Evolutionary conservation across 2,329 filamentous ascomycete species (phyloP), one percentile per base, ranked within the genome.

Genomic region (Fusarium sp.): DNA sequence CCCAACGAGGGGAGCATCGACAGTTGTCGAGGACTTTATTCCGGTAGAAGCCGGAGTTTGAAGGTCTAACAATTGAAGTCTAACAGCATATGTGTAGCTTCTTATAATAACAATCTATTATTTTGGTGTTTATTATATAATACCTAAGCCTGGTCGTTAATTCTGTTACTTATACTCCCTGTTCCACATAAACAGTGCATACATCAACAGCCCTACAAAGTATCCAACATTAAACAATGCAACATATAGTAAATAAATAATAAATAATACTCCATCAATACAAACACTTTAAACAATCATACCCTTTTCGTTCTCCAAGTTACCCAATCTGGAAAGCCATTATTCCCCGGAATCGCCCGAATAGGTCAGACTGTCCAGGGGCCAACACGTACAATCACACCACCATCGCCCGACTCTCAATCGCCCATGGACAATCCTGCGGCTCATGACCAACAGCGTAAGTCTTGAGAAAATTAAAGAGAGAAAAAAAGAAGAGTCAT

Each of bases 331-430:
- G 30, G 45, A 30, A 45, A 54, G 36, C 48, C 40, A 48, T 58
- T 39, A 28, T 54, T 53, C 67, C 62, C 67, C 67, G 67, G 67
- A 56, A 65, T 69, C 67, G 50, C 48, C 67, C 67, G 67, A 67
- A 69, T 69, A 69, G 62, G 54, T 67, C 67, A 69, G 67, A 57
- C 48, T 55, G 62, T 11, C 66, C 58, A 65, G 67, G 67, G 44
- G 36, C 54, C 54, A 56, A 23, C 62, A 62, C 44, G 46, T 40
- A 39, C 54, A 48, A 70, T 70, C 67, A 62, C 53, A 70, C 67
- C 67, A 70, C 67, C 49, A 68, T 70, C 67, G 67, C 68, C 67
- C 47, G 67, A 70, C 67, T 53, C 26, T 48, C 32, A 48, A 56
- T 51, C 52, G 48, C n/a, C 62, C 42, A 42, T 56, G 32, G 23